Conservation (phyloP, 805 yeast genomes). For the Clavispora fructus region DNA sequence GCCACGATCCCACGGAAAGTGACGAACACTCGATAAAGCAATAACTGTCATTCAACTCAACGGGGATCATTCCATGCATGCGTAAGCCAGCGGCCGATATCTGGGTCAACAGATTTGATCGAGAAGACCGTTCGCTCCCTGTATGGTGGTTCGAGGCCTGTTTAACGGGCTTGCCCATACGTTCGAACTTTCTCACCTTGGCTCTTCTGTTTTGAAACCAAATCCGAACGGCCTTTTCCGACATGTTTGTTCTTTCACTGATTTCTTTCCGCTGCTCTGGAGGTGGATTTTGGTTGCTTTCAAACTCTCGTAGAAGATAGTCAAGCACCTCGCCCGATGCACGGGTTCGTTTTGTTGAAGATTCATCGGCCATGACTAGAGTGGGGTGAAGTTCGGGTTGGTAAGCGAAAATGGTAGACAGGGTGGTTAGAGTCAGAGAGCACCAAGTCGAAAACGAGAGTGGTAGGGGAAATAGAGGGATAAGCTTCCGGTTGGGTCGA, state of each 20-base stretch:
- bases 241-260: conserved; percentile 69
- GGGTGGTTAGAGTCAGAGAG: neutral
- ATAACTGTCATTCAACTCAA: conserved; percentile 43
- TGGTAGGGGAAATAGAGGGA: neutral
- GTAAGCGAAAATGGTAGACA: neutral
- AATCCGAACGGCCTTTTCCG: conserved; percentile 82
- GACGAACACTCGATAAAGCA: conserved; percentile 64
- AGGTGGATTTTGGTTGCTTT: conserved; percentile 68
- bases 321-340: conserved; percentile 80
- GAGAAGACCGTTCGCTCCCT: conserved; percentile 16
- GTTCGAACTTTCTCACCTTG: conserved; percentile 62
- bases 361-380: conserved; percentile 20
- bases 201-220: conserved; percentile 93
- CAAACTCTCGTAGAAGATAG: conserved; percentile 62
- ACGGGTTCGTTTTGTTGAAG: conserved; percentile 49
- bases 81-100: conserved; percentile 6
- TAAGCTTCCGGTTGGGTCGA: neutral
- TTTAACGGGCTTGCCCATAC: conserved; percentile 26
- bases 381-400: neutral
- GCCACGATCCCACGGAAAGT: conserved; percentile 77
- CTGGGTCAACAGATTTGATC: conserved; percentile 19
- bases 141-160: neutral
- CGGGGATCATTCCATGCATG: conserved; percentile 22
- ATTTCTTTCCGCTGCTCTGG: conserved; percentile 66
- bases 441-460: neutral